Percentiles rank a stretch among this genome's conserved stretches.
Evolutionary conservation across 2,329 filamentous ascomycete genomes (phyloP).

Genomic region (Cryphonectria parasitica): DNA sequence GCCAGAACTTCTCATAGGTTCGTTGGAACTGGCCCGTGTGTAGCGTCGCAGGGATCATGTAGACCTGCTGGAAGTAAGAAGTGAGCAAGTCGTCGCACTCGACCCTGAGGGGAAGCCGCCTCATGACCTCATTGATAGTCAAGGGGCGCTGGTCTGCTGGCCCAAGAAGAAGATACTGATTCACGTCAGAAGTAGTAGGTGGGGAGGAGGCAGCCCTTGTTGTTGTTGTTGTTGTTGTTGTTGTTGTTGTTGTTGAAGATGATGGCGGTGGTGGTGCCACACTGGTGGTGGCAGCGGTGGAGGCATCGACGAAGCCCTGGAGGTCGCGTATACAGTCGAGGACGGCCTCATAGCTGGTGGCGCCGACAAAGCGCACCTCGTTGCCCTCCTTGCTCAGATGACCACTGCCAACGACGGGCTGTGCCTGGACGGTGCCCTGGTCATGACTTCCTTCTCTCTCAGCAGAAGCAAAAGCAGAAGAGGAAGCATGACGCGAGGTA

Average conservation of each 20-base stretch:
- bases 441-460: not conserved
- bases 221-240: not conserved
- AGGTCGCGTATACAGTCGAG: slow-evolving; percentile 49
- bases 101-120: slow-evolving; percentile 41
- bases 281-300: slow-evolving; percentile 1
- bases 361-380: slow-evolving; percentile 39
- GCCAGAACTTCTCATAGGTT: slow-evolving; percentile 54
- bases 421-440: not conserved
- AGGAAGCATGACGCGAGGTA: not conserved
- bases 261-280: not conserved
- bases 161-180: slow-evolving; percentile 40
- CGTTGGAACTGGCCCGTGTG: slow-evolving; percentile 51
- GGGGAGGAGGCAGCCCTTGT: slow-evolving; percentile 8
- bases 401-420: slow-evolving; percentile 18
- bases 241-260: not conserved
- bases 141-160: slow-evolving; percentile 34
- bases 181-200: too few species aligned
- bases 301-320: slow-evolving; percentile 39
- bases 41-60: slow-evolving; percentile 43
- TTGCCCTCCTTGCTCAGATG: slow-evolving; percentile 25
- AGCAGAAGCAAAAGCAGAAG: not conserved
- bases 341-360: slow-evolving; percentile 47
- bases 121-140: slow-evolving; percentile 39
- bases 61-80: slow-evolving; percentile 46
- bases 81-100: slow-evolving; percentile 43